Evolutionary conservation across 345 rosid genomes (phyloP), one percentile per base, ranked within the genome.

Genomic region (Gossypium rotundifolium): DNA sequence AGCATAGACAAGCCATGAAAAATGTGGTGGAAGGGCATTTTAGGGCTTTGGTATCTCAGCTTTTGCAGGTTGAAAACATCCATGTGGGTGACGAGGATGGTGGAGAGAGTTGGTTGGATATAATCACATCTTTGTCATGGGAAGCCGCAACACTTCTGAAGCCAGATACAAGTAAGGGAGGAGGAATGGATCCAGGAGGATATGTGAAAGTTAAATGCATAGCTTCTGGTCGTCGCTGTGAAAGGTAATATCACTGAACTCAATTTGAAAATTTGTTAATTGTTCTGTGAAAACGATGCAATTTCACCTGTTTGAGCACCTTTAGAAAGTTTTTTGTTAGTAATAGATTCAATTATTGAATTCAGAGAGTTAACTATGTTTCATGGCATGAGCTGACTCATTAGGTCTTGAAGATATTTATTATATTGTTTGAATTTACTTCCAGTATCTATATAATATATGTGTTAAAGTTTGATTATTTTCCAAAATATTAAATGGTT

Each of bases 171-270:
- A 93, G 97, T 78, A 87, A 81, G 79, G 84, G 98, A 74, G 97
- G 98, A 82, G 97, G 94, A 80, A 95, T 95, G 98, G 99, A 93
- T 84, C 99, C 99, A 27, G 99, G 97, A 82, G 93, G 91, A 70
- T 93, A 93, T 77, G 99, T 93, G 77, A 93, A 95, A 85, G 91
- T 95, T 65, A 95, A 95, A 83, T 90, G 98, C 83, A 82, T 95
- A 75, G 96, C 99, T 57, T 88, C 88, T 79, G 98, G 98, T 71
- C 76, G 75, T 65, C 92, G 92, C 46, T 78, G 82, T 81, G 96
- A 93, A 82, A 95, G 99, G 99, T 95, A 88, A 84, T 48, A 29
- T 73, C 40, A 17, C 44, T 76, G 33, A 74, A 38, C 70, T 54
- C 40, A 13, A 48, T 66, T 60, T 40, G 18, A 68, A 40, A 18